Conservation (phyloP, 2,329 filamentous ascomycete species). For the Leptosphaerulina australis region DNA sequence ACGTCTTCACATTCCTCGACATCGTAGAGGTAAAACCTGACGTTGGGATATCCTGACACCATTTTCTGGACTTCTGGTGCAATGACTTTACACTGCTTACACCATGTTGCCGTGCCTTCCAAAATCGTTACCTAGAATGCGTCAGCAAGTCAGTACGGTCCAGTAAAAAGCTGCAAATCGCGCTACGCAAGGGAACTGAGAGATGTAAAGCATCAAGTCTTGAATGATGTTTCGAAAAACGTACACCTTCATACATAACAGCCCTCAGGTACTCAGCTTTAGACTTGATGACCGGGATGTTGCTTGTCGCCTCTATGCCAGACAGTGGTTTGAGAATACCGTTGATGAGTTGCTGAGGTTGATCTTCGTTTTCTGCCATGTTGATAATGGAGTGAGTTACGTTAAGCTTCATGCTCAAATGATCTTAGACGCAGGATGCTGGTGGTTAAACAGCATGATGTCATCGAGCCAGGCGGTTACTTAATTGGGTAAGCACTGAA, state of each 20-base stretch:
- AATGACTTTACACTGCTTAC: slow-evolving; percentile 35
- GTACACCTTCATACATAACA: slow-evolving; percentile 36
- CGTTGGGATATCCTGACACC: slow-evolving; percentile 28
- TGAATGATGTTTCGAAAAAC: background rate
- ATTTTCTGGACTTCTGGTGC: slow-evolving; percentile 38
- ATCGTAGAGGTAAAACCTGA: slow-evolving; percentile 40
- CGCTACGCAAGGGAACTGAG: background rate
- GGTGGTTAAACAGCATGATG: slow-evolving; percentile 1
- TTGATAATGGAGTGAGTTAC: background rate
- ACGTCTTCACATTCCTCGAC: slow-evolving; percentile 41
- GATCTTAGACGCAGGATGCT: slow-evolving; percentile 1
- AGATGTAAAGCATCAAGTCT: background rate
- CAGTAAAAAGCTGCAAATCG: too few relatives aligned
- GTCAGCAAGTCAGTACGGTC: background rate
- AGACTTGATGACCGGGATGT: slow-evolving; percentile 32
- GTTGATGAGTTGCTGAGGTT: slow-evolving; percentile 17
- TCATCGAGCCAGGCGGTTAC: slow-evolving; percentile 4
- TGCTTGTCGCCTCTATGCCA: slow-evolving; percentile 7
- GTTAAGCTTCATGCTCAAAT: background rate
- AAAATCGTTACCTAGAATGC: slow-evolving; percentile 32
- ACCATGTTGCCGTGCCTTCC: slow-evolving; percentile 41
- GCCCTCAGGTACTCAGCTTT: slow-evolving; percentile 39
- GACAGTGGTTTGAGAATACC: slow-evolving; percentile 7
- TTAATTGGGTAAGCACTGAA: slow-evolving; percentile 3
- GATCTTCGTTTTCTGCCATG: slow-evolving; percentile 4